A percentile compares a stretch with the other conserved stretches of the same genome.
phyloP scores from a whole-genome alignment of 441 rosid genomes.

The Populus tomentosa region DNA sequence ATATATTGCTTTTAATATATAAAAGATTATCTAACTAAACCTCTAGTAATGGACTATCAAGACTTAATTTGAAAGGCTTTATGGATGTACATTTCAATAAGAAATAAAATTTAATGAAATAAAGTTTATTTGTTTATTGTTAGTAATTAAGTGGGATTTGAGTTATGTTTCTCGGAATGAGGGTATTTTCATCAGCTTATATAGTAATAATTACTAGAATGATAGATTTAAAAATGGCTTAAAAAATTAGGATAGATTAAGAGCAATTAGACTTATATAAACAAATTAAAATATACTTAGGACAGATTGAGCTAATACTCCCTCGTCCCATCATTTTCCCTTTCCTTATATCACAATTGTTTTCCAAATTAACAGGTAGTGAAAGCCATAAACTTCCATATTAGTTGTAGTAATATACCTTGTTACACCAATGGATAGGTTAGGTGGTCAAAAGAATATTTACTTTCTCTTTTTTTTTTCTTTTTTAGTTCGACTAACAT shows the following conservation, averaged over 20 bases:
- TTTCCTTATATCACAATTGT: neutral
- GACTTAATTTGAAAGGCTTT: neutral
- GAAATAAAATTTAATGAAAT: neutral
- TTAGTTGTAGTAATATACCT: neutral
- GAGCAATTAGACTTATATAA: neutral
- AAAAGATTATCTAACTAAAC: too few species aligned
- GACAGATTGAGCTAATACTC: neutral
- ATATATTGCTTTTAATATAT: neutral
- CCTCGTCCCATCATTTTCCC: neutral
- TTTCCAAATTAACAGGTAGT: neutral
- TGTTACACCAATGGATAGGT: neutral
- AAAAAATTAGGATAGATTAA: neutral
- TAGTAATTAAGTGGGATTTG: neutral
- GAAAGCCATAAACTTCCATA: neutral
- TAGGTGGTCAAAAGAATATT: neutral
- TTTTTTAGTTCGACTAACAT: neutral
- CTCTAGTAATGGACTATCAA: too few species aligned
- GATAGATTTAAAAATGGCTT: too few species aligned
- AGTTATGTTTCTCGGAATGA: neutral
- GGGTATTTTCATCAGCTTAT: neutral
- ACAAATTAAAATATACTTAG: too few species aligned
- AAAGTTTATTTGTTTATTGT: too few species aligned
- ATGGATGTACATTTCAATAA: neutral
- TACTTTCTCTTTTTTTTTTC: too few species aligned
- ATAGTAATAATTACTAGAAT: too few species aligned